Evolutionary conservation across 371 early-diverging fungal genomes (phyloP).

Genomic region (Coemansia linderi): DNA sequence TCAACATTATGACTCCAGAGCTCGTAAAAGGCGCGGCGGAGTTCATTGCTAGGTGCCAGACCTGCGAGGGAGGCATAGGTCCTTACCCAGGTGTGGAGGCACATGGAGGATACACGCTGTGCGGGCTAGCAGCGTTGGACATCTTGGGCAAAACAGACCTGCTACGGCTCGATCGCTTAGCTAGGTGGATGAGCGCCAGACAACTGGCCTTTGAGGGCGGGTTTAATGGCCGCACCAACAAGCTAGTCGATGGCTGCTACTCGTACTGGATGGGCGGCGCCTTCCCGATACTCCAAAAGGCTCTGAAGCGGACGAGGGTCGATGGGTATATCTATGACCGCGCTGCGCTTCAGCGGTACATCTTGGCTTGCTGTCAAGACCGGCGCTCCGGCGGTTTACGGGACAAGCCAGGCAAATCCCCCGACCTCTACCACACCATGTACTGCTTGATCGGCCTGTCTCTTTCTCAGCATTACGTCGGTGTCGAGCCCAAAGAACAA

Average conservation of each 20-base stretch:
- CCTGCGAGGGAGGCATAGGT: slow-evolving; percentile 95
- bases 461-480: slow-evolving; percentile 57
- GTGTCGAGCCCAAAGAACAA: slow-evolving; percentile 52
- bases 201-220: slow-evolving; percentile 95
- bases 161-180: slow-evolving; percentile 65
- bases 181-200: slow-evolving; percentile 72
- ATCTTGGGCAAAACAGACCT: slow-evolving; percentile 67
- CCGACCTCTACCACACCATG: slow-evolving; percentile 95
- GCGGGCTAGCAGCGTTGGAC: slow-evolving; percentile 88
- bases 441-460: slow-evolving; percentile 91
- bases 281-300: slow-evolving; percentile 72
- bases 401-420: slow-evolving; percentile 89
- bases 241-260: slow-evolving; percentile 98
- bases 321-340: slow-evolving; percentile 43
- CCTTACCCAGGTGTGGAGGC: slow-evolving; percentile 89
- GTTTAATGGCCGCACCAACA: slow-evolving; percentile 95
- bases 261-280: slow-evolving; percentile 95
- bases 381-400: slow-evolving; percentile 74
- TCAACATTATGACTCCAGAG: slow-evolving; percentile 79
- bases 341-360: slow-evolving; percentile 78
- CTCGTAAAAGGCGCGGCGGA: slow-evolving; percentile 69
- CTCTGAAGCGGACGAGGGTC: slow-evolving; percentile 21
- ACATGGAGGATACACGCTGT: slow-evolving; percentile 97
- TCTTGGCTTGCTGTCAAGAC: slow-evolving; percentile 84
- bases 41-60: slow-evolving; percentile 83